These are phyloP conservation scores for Rhizophora mangle DNA, from an alignment of 345 rosid species.

Conservation along the genomic window DNA sequence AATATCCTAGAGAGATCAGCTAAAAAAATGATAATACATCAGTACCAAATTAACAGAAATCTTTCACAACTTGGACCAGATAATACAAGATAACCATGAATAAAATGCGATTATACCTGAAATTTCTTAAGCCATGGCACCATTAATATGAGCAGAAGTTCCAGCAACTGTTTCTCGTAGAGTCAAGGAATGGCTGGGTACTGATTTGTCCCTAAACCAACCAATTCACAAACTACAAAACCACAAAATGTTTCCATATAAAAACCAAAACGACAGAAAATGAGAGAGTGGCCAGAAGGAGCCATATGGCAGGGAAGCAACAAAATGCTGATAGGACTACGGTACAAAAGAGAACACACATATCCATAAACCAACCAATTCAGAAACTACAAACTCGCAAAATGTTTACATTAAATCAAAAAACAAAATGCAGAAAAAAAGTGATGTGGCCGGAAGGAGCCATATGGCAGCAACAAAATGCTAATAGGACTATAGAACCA, in stretches of 20 bases:
- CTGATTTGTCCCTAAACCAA: constrained; percentile 20
- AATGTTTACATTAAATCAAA: background rate
- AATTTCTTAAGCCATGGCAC: constrained; percentile 19
- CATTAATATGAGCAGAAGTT: constrained; percentile 10
- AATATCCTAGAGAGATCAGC: too few species aligned
- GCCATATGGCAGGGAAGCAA: background rate
- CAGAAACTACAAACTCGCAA: background rate
- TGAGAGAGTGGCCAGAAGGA: background rate
- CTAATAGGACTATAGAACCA: too few species aligned
- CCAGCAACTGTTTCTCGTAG: constrained; percentile 14
- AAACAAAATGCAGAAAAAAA: background rate
- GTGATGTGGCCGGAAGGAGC: background rate
- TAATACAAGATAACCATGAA: too few species aligned
- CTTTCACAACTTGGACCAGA: too few species aligned
- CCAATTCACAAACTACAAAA: background rate
- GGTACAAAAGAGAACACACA: background rate
- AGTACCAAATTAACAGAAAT: too few species aligned
- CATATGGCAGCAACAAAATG: background rate
- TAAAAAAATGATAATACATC: too few species aligned
- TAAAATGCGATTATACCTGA: constrained; percentile 5
- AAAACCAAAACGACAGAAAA: background rate
- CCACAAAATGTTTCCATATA: background rate
- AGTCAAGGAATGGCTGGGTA: constrained; percentile 23
- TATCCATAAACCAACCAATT: constrained; percentile 4
- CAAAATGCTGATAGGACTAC: too few species aligned